A percentile compares a stretch with the other conserved stretches of the same genome.
phyloP scores from a whole-genome alignment of 345 rosid species.

The Excoecaria cochinchinensis region DNA sequence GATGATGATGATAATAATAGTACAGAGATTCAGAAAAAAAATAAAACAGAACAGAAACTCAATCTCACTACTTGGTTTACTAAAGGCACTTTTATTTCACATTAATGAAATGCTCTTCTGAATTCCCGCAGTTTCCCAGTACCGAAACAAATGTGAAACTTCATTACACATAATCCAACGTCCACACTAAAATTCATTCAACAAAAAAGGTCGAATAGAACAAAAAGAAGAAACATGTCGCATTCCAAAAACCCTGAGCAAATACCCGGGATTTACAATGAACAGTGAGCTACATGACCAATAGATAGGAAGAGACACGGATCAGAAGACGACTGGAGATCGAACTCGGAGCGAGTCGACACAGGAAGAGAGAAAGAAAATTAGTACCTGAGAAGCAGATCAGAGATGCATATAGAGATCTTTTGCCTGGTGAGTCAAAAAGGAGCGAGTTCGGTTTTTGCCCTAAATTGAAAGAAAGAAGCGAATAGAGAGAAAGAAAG shows the following conservation, averaged over 20 bases:
- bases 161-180: slow-evolving; percentile 2
- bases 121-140: slow-evolving; percentile 16
- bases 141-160: slow-evolving; percentile 18
- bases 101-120: background rate
- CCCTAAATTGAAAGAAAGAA: slow-evolving; percentile 35
- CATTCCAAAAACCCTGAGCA: background rate
- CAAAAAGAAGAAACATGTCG: background rate
- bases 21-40: background rate
- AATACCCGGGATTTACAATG: background rate
- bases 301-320: background rate
- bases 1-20: background rate
- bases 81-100: slow-evolving; percentile 10
- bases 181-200: background rate
- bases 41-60: background rate
- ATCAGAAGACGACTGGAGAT: slow-evolving; percentile 10
- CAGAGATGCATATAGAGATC: slow-evolving; percentile 21
- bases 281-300: background rate
- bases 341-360: slow-evolving; percentile 25
- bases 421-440: slow-evolving; percentile 23
- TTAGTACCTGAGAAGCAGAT: slow-evolving; percentile 36
- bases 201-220: background rate
- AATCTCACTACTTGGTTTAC: slow-evolving; percentile 1
- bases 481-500: background rate
- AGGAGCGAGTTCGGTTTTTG: slow-evolving; percentile 28
- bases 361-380: background rate